Evolutionary conservation across 371 early-diverging fungal genomes (phyloP).

Genomic region (Rhizopus microsporus): DNA sequence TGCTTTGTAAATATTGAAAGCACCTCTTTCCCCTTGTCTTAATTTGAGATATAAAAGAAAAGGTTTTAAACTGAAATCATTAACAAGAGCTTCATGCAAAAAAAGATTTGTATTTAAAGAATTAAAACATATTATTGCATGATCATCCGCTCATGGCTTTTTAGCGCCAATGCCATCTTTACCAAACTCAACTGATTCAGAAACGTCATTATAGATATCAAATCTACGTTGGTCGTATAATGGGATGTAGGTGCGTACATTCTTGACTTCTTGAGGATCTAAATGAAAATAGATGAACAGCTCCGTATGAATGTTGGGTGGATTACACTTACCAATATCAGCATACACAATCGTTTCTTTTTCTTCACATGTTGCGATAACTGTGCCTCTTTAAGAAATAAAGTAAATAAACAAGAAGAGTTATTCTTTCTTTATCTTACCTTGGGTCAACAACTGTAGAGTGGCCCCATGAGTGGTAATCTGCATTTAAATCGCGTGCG

Average conservation of each 20-base stretch:
- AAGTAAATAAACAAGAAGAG: background rate
- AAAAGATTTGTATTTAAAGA: too few relatives aligned
- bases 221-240: slow-evolving; percentile 81
- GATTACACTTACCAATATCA: slow-evolving; percentile 61
- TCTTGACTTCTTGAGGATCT: slow-evolving; percentile 65
- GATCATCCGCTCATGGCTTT: slow-evolving; percentile 2
- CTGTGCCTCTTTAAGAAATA: slow-evolving; percentile 47
- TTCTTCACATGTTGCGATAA: slow-evolving; percentile 74
- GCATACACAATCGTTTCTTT: slow-evolving; percentile 84
- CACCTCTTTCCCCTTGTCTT: too few relatives aligned
- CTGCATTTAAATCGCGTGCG: slow-evolving; percentile 76
- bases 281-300: background rate
- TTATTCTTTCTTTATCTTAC: slow-evolving; percentile 23
- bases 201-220: slow-evolving; percentile 78
- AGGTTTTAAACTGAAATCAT: too few relatives aligned
- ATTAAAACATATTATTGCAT: too few relatives aligned
- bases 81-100: too few relatives aligned
- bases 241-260: slow-evolving; percentile 74
- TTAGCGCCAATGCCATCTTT: slow-evolving; percentile 33
- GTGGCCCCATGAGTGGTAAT: slow-evolving; percentile 95
- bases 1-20: too few relatives aligned
- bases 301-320: background rate
- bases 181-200: slow-evolving; percentile 29
- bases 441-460: slow-evolving; percentile 89
- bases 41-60: too few relatives aligned